phyloP scores from a whole-genome alignment of 2,329 filamentous ascomycete genomes.

The Colletotrichum endophyticum region DNA sequence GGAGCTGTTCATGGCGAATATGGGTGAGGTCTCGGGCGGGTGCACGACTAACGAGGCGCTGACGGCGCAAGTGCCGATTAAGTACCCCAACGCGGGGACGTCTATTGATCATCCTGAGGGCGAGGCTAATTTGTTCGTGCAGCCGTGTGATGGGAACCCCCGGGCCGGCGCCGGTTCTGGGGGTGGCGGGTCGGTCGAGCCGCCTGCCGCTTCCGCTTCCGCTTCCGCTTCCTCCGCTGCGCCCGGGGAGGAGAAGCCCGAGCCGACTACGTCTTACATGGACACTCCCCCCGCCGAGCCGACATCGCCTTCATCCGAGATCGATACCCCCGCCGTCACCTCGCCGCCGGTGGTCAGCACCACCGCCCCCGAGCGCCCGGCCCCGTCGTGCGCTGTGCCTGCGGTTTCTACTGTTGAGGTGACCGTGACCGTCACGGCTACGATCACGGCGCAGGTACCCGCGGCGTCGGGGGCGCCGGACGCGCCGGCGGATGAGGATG shows the following conservation, averaged over 20 bases:
- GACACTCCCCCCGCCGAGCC: background rate
- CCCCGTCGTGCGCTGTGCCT: background rate
- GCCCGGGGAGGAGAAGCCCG: background rate
- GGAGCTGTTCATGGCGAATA: constrained; percentile 13
- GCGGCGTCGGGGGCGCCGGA: background rate
- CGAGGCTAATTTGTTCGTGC: background rate
- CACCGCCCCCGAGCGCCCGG: background rate
- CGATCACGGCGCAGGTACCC: background rate
- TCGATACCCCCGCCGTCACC: background rate
- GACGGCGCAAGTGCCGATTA: background rate
- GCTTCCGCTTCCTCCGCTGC: background rate
- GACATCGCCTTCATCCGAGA: background rate
- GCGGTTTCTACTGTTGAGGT: background rate
- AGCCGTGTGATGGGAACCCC: constrained; percentile 9
- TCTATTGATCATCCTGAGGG: constrained; percentile 4
- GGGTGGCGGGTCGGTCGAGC: background rate
- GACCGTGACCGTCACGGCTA: constrained; percentile 21
- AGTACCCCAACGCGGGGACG: background rate
- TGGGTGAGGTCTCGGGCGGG: background rate
- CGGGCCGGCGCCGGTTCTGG: background rate
- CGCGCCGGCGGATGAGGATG: background rate
- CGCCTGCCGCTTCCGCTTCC: background rate
- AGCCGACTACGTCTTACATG: background rate
- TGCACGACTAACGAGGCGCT: constrained; percentile 11
- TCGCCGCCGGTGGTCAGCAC: background rate